A percentile compares a stretch with the other conserved stretches of the same genome.
phyloP scores from a whole-genome alignment of 139 green algal genomes.

The Raphidocelis subcapitata region DNA sequence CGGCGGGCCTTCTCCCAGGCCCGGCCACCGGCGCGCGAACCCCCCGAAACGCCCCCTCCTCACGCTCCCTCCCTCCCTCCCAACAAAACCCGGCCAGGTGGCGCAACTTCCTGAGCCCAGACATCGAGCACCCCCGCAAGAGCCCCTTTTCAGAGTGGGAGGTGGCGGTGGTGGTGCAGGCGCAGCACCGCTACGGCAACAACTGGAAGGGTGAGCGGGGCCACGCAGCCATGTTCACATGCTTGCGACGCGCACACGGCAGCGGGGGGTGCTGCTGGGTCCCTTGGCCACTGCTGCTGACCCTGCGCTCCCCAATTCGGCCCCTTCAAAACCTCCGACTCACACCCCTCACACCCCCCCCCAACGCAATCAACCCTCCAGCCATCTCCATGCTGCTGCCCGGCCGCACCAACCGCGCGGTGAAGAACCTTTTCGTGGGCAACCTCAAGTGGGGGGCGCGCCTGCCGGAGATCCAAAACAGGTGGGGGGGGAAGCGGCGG shows the following conservation, averaged over 20 bases:
- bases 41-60: too few relatives aligned
- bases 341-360: too few relatives aligned
- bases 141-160: constrained; percentile 36
- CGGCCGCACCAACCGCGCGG: constrained; percentile 30
- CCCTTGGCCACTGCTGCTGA: too few relatives aligned
- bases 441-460: constrained; percentile 35
- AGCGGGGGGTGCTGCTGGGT: too few relatives aligned
- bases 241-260: too few relatives aligned
- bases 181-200: constrained; percentile 32
- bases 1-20: too few relatives aligned
- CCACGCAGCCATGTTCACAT: background rate
- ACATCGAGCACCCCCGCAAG: constrained; percentile 36
- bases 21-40: too few relatives aligned
- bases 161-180: constrained; percentile 31
- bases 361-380: background rate
- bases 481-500: background rate
- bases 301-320: too few relatives aligned
- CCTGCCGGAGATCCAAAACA: constrained; percentile 29
- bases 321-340: too few relatives aligned
- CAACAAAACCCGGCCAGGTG: too few relatives aligned
- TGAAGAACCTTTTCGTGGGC: constrained; percentile 37
- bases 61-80: too few relatives aligned
- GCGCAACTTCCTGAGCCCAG: constrained; percentile 35
- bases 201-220: constrained; percentile 27
- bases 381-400: constrained; percentile 37